Evolutionary conservation across 177 flowering plant species (phyloP), one percentile per base, ranked within the genome.

Genomic region (Telopea speciosissima): DNA sequence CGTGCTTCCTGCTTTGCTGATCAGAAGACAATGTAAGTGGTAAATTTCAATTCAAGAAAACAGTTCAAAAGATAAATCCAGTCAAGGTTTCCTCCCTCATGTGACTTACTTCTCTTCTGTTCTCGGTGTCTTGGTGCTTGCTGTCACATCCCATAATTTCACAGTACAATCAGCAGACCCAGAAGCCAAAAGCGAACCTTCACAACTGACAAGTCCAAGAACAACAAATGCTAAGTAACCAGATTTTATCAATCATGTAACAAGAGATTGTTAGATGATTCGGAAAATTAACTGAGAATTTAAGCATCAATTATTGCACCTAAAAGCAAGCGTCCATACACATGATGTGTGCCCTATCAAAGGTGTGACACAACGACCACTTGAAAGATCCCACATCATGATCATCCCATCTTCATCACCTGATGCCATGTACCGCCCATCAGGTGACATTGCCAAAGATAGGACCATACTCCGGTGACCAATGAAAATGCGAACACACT

Each of bases 141-240:
- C 73, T 28, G 84, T 84, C 54, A 96, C 97, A 82, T 96, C 99
- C 99, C 99, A 96, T 45, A 96, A 68, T 77, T 96, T 96, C 10
- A 96, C 95, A 10, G 95, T 90, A 83, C 89, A 90, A 79, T 96
- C 98, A 40, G 99, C 99, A 74, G 99, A 96, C 24, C 98, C 98
- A 73, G 99, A 96, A 54, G 99, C 99, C 60, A 96, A 88, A 42
- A 96, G 85, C 25, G 98, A 85, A 68, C 99, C 99, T 83, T 96
- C 99, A 77, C 94, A 75, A 77, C 99, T 96, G 88, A 68, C 23
- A 75, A 24, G 65, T 42, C 5, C 54, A 79, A 69, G 8, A 52
- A 23, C 14, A 12, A 70, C 63, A 42, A 49, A 33, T 36, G 21
- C 49, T 65, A 21, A 63, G 59, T 14, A 69, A 71, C 31, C 54